Evolutionary conservation across 331 rosid species (phyloP), one percentile per base, ranked within the genome.

Genomic region (Telfairia occidentalis): DNA sequence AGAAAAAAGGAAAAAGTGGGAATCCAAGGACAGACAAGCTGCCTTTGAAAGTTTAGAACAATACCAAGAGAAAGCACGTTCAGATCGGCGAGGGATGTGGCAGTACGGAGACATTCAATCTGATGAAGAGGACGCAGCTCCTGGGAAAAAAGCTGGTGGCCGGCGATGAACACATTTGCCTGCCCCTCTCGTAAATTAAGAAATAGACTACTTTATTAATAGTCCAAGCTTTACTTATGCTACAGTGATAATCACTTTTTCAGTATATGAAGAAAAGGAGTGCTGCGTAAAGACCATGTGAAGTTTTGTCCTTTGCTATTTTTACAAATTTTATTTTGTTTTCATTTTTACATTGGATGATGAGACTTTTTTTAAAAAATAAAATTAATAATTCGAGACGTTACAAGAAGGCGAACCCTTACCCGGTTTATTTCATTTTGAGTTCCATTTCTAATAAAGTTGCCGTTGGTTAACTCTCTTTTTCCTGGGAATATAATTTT

Each of bases 31-130:
- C 32, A 83, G 92, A 46, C 87, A 88, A 71, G 19, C 40, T 9
- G 96, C 96, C n/a, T 84, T 90, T 10, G 96, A 85, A 45, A 92
- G 83, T 75, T 76, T 95, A 84, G 99, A 92, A 76, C 80, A 63
- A 78, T 90, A 86, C 84, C 97, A 90, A 89, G 89, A 85, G 35
- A 96, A 88, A 81, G 97, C 99, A 0, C 81, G 87, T 40, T 84
- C 87, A 3, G 81, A 75, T 37, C 81, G 99, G 77, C 88, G 84
- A 18, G 96, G 97, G 21, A 95, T 90, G 74, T 95, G 99, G 99
- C 92, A 87, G 82, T 92, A 95, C 29, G 99, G 99, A 45, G 96
- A 95, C 61, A 79, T 87, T 69, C 87, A 90, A 82, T 92, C 99
- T 0, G 99, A 95, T 35, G 99, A 95, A 0, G 99, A 95, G 75